Evolutionary conservation across 345 rosid species (phyloP).

Genomic region (Gossypium ekmanianum): DNA sequence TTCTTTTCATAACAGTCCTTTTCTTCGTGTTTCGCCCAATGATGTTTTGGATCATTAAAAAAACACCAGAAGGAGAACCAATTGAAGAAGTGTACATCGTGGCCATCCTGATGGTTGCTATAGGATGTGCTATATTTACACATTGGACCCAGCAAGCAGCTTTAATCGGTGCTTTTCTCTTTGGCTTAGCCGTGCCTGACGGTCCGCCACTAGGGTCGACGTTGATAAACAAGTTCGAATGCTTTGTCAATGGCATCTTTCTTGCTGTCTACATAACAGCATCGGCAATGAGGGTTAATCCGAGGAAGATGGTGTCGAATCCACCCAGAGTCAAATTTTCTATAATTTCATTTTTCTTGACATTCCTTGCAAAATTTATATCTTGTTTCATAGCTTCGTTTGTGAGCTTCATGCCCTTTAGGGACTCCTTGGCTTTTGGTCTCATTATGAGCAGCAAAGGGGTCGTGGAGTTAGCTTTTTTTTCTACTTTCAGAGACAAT

Average conservation of each 20-base stretch:
- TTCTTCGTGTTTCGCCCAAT: conserved; percentile 27
- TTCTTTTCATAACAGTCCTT: neutral
- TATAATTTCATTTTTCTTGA: neutral
- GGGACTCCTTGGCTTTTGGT: conserved; percentile 42
- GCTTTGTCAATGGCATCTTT: conserved; percentile 26
- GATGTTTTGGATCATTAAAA: conserved; percentile 24
- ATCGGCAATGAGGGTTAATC: conserved; percentile 17
- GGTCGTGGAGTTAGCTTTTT: conserved; percentile 34
- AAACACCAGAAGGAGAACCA: conserved; percentile 35
- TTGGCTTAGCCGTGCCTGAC: conserved; percentile 43
- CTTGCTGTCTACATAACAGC: conserved; percentile 28
- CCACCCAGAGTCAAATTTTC: neutral
- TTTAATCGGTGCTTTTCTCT: conserved; percentile 35
- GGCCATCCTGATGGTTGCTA: conserved; percentile 26
- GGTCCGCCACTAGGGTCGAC: conserved; percentile 58
- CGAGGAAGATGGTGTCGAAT: neutral
- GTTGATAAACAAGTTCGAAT: conserved; percentile 35
- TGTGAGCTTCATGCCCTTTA: conserved; percentile 37
- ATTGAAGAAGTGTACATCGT: conserved; percentile 26
- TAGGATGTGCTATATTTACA: conserved; percentile 25
- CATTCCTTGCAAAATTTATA: conserved; percentile 31
- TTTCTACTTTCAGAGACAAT: conserved; percentile 14
- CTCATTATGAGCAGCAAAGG: conserved; percentile 51
- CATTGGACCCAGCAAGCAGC: conserved; percentile 27
- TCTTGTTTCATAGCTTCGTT: conserved; percentile 35